A percentile compares a stretch with the other conserved stretches of the same genome.
Evolutionary conservation across 192 early-diverging fungal genomes (phyloP).

Genomic region (Chytriomyces sp.): DNA sequence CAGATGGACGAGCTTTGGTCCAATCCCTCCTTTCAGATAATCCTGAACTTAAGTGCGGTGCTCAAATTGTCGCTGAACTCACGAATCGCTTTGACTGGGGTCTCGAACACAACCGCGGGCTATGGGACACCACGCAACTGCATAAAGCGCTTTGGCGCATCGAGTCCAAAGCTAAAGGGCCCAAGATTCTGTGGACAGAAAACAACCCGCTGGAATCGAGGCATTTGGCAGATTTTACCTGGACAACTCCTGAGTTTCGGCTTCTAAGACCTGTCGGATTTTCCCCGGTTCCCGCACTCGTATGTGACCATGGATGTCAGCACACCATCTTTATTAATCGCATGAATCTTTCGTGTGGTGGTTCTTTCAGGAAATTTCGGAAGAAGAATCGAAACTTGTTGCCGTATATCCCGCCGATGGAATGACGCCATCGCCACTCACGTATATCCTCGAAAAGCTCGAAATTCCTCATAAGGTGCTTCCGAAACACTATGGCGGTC

Average conservation of each 20-base stretch:
- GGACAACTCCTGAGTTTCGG: conserved; percentile 5
- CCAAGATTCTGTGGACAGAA: conserved; percentile 20
- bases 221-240: conserved; percentile 19
- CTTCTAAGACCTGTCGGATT: conserved; percentile 13
- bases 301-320: background rate
- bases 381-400: background rate
- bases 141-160: background rate
- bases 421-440: background rate
- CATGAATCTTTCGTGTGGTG: too few species aligned
- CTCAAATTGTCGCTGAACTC: conserved; percentile 25
- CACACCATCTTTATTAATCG: too few species aligned
- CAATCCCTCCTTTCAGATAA: background rate
- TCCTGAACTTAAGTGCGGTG: background rate
- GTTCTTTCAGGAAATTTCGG: background rate
- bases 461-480: background rate
- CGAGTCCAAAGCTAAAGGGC: background rate
- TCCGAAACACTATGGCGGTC: conserved; percentile 17
- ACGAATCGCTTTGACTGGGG: conserved; percentile 31
- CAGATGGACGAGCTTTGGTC: conserved; percentile 15
- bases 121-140: background rate
- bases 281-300: conserved; percentile 1
- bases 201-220: conserved; percentile 30
- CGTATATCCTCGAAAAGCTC: background rate
- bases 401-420: background rate
- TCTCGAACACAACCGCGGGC: background rate